A percentile compares a stretch with the other conserved stretches of the same genome.
Conservation (phyloP, 108 stramenopile species). For the Cyclotella atomus region DNA sequence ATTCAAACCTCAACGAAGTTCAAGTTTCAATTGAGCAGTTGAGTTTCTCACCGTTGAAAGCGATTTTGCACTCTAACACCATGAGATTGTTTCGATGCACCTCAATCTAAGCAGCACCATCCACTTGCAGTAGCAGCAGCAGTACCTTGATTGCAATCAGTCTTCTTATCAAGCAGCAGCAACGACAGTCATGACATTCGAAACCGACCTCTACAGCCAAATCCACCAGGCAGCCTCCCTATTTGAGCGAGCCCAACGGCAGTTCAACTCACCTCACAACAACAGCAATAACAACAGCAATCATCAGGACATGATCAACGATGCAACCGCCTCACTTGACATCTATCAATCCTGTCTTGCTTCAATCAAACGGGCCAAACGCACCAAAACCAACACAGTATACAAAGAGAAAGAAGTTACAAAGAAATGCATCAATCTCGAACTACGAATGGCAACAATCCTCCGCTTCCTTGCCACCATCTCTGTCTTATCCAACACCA, state of each 20-base stretch:
- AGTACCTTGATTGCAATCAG: background rate
- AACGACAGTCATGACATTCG: background rate
- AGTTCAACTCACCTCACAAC: background rate
- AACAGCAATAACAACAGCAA: background rate
- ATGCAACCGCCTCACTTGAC: background rate
- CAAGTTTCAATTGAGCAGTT: too few species aligned
- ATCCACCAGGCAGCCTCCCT: background rate
- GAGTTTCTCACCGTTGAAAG: too few species aligned
- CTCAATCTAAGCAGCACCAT: background rate
- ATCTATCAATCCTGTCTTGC: slow-evolving; percentile 5
- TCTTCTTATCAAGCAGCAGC: too few species aligned
- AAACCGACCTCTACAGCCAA: slow-evolving; percentile 3
- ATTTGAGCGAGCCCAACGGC: slow-evolving; percentile 2
- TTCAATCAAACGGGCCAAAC: background rate
- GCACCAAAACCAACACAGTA: background rate
- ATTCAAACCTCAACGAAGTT: too few species aligned
- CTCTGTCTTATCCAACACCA: background rate
- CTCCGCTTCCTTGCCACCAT: slow-evolving; percentile 29
- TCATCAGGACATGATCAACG: background rate
- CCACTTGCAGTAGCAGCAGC: background rate
- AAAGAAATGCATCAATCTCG: slow-evolving; percentile 24
- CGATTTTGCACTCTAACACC: too few species aligned
- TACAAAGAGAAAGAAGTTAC: slow-evolving; percentile 3
- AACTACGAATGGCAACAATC: slow-evolving; percentile 37
- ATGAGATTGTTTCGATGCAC: too few species aligned